Base-by-base conservation (phyloP, 441 rosid species). In the Biscutella laevigata region DNA sequence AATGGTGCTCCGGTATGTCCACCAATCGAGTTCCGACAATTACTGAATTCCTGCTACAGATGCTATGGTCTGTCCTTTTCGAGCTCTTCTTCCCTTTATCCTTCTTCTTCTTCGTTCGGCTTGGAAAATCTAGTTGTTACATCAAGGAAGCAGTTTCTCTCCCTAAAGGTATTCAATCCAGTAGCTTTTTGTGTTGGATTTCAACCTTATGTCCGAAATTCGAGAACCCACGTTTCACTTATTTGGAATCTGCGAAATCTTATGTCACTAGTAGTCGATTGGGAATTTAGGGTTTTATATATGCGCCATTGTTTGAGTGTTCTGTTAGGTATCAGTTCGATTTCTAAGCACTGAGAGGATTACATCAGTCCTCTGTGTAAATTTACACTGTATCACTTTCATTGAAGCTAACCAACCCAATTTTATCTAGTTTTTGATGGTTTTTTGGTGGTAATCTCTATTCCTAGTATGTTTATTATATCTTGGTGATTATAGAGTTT, bases 101-200 rank as follows among this genome's bases (percentile, higher is more conserved):
- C 42, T 2, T 4, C 24, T 48, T 47, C 58, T 41, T 52, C 69
- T 49, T 40, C 70, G 15, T 27, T 30, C 55, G 68, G 63, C n/a
- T n/a, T n/a, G n/a, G n/a, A n/a, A 40, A 60, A 72, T 42, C 41
- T 71, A 25, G 28, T 72, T 43, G 50, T 45, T 38, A 10, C 64
- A 25, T 44, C 80, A 58, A 73, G 77, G 44, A 72, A 67, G 41
- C 82, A 68, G 36, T 64, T 40, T 35, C 63, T 36, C 21, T 73
- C 77, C 17, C 36, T 77, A 27, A 86, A 86, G 95, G 97, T 83
- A 44, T 13, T n/a, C 21, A 29, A 22, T 16, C 49, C 4, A 27
- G 4, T 5, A 26, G 12, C 11, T 12, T 17, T 20, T 8, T 29
- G 13, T 27, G 33, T 4, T 45, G 24, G 5, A 7, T 24, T 54